Evolutionary conservation across 495 filamentous ascomycete species (phyloP), one percentile per base, ranked within the genome.

Genomic region (Aspergillus sclerotiicarbonarius): DNA sequence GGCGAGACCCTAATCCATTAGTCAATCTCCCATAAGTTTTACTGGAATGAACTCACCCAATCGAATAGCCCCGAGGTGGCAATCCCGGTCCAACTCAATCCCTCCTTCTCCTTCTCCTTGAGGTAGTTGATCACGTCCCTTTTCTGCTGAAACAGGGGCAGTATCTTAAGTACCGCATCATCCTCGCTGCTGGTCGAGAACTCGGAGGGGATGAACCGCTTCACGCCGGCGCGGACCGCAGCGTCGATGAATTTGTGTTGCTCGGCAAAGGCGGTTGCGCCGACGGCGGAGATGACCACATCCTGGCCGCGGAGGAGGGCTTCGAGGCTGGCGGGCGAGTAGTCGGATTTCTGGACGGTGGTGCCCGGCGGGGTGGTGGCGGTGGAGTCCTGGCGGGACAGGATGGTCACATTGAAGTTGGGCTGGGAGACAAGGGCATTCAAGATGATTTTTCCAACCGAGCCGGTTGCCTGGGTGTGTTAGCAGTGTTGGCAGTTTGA

Each of bases 191-290:
- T 35, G 33, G 33, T 13, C 8, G 33, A 35, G 57, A 76, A 86
- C 44, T 84, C 82, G 6, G 73, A 75, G 13, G 82, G 82, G 25
- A 84, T 71, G 58, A 84, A 81, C 8, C 80, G 71, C 46, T 76
- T 81, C 25, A 84, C 80, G 1, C 81, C 79, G 1, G 77, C 82
- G 6, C 60, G 53, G 33, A 84, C 67, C 9, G 78, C 73, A 10
- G 80, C 81, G 62, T 85, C 76, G 37, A 84, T 79, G 12, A 82
- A 63, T n/a, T 63, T 60, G 8, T 67, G 71, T 54, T 82, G 77
- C 1, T 51, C 37, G 0, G 53, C n/a, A 25, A 77, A 61, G 1
- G 56, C 70, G 1, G 51, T 16, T 13, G 62, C 56, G 3, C 59
- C 61, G 0, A 78, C 51, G 20, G 70, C 67, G 16, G 70, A 73